Evolutionary conservation across 345 rosid genomes (phyloP).

Genomic region (Euphorbia pulcherrima): DNA sequence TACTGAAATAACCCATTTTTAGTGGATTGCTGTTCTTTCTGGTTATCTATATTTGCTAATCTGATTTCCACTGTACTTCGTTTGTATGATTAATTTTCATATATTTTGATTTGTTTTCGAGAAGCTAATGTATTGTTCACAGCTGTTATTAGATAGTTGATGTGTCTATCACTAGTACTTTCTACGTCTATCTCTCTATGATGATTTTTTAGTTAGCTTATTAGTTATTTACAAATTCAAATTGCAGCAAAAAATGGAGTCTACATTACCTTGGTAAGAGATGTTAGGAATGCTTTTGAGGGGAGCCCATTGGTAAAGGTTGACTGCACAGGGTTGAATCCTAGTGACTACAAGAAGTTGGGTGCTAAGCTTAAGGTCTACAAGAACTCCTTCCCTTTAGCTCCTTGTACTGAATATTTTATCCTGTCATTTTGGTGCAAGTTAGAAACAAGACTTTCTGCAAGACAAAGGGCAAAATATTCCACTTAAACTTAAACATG

Average conservation of each 20-base stretch:
- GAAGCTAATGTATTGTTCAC: not conserved
- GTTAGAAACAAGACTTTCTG: not conserved
- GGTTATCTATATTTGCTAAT: not conserved
- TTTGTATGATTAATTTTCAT: not conserved
- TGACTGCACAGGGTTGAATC: slow-evolving; percentile 72
- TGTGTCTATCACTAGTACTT: not conserved
- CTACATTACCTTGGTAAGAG: slow-evolving; percentile 62
- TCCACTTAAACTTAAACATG: not conserved
- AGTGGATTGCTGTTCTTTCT: not conserved
- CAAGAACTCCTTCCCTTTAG: not conserved
- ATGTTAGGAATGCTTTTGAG: slow-evolving; percentile 85
- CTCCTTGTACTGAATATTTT: not conserved
- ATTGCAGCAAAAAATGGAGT: slow-evolving; percentile 83
- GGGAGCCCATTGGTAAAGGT: slow-evolving; percentile 76
- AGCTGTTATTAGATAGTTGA: not conserved
- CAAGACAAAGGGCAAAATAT: not conserved
- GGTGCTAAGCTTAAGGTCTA: slow-evolving; percentile 91
- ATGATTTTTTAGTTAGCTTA: not conserved
- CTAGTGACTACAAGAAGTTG: slow-evolving; percentile 83
- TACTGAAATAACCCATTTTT: not conserved
- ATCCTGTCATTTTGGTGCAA: not conserved
- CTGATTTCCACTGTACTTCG: not conserved
- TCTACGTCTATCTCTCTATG: not conserved
- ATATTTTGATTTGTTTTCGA: not conserved
- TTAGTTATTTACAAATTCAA: slow-evolving; percentile 17